phyloP scores from a whole-genome alignment of 768 basidiomycete genomes.

The Russula compacta region DNA sequence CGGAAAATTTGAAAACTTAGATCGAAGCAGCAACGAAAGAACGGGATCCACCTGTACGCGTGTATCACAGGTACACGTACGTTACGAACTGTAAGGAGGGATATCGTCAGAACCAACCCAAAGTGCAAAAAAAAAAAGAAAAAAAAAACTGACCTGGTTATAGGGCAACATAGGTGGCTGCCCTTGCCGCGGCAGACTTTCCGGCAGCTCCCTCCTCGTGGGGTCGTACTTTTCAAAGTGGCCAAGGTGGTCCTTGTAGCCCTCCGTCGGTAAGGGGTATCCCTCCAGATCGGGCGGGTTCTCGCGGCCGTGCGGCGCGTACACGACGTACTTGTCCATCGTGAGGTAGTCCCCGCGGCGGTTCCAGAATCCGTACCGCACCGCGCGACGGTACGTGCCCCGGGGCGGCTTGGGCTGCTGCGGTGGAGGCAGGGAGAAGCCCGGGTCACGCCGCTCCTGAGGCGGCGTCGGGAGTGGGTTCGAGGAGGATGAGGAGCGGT shows the following conservation, averaged over 20 bases:
- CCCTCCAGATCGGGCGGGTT: slow-evolving; percentile 52
- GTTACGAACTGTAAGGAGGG: slow-evolving; percentile 12
- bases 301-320: slow-evolving; percentile 46
- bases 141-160: slow-evolving; percentile 33
- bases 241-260: slow-evolving; percentile 49
- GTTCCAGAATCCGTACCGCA: slow-evolving; percentile 64
- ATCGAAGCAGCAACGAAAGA: not conserved
- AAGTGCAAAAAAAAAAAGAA: not conserved
- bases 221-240: slow-evolving; percentile 33
- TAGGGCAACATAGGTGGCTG: slow-evolving; percentile 48
- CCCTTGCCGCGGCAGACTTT: slow-evolving; percentile 52
- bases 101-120: not conserved
- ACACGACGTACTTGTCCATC: slow-evolving; percentile 47
- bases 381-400: slow-evolving; percentile 24
- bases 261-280: slow-evolving; percentile 48
- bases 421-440: slow-evolving; percentile 18
- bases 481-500: slow-evolving; percentile 12
- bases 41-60: not conserved
- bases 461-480: slow-evolving; percentile 14
- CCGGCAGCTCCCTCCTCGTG: slow-evolving; percentile 46
- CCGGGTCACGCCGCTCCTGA: slow-evolving; percentile 18
- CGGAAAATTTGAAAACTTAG: not conserved
- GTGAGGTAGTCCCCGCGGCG: slow-evolving; percentile 66
- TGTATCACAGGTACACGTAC: slow-evolving; percentile 12
- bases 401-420: slow-evolving; percentile 27